These are phyloP conservation scores for Suhomyces faveliae DNA, from an alignment of 805 yeast genomes.

Conservation along the genomic window DNA sequence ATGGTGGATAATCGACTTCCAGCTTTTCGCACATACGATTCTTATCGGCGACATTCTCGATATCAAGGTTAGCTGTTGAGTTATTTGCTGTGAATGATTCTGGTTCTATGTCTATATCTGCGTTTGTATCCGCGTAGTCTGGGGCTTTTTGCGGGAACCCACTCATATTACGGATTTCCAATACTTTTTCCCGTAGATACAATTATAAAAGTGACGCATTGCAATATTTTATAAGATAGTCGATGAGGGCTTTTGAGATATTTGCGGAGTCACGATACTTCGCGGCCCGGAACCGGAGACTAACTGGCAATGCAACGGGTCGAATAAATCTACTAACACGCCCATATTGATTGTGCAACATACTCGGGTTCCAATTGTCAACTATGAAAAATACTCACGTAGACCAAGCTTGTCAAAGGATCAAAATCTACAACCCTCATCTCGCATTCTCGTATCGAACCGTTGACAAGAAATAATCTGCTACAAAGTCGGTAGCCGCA, in stretches of 20 bases:
- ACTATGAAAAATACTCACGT: no score
- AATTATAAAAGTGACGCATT: background rate
- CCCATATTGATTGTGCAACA: background rate
- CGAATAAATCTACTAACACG: background rate
- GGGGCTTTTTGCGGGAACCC: background rate
- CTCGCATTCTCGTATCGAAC: background rate
- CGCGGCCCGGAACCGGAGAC: background rate
- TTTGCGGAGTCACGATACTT: background rate
- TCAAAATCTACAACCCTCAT: background rate
- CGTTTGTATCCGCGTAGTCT: background rate
- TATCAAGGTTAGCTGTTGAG: background rate
- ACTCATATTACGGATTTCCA: background rate
- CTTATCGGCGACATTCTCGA: background rate
- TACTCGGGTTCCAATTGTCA: background rate
- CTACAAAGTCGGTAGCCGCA: background rate
- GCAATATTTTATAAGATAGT: background rate
- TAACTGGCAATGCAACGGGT: background rate
- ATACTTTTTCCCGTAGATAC: background rate
- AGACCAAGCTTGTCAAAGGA: no score
- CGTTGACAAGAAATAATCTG: background rate
- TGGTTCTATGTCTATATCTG: background rate
- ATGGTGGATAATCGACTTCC: background rate
- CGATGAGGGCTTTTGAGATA: background rate
- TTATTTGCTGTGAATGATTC: background rate
- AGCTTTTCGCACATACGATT: background rate